phyloP scores from a whole-genome alignment of 2,329 filamentous ascomycete species.

The Penicillium rolfsii region DNA sequence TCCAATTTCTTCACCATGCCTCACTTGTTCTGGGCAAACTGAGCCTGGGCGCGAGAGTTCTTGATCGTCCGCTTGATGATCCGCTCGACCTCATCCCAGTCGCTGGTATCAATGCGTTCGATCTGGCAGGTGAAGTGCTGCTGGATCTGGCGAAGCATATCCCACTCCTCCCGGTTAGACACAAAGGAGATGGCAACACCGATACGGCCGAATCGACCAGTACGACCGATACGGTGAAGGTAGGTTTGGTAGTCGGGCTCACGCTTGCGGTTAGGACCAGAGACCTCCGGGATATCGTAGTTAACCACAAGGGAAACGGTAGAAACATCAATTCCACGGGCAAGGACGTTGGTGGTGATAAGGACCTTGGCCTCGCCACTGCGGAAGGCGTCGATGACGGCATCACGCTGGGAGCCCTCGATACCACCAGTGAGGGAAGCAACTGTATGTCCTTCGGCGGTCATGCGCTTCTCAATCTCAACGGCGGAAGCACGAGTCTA shows the following conservation, averaged over 20 bases:
- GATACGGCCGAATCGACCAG: constrained; percentile 93
- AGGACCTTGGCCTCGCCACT: constrained; percentile 88
- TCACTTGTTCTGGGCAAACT: constrained; percentile 34
- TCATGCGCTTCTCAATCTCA: constrained; percentile 84
- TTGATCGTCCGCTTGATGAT: constrained; percentile 82
- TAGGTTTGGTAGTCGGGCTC: constrained; percentile 90
- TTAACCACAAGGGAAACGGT: constrained; percentile 98
- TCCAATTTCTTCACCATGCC: neutral
- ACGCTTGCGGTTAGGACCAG: constrained; percentile 61
- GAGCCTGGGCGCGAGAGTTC: constrained; percentile 47
- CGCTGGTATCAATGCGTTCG: constrained; percentile 76
- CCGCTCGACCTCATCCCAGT: constrained; percentile 89
- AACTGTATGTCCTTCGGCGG: constrained; percentile 85
- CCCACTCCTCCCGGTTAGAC: constrained; percentile 79
- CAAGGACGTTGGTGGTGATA: constrained; percentile 95
- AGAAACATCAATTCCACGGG: constrained; percentile 90
- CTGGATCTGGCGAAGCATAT: constrained; percentile 78
- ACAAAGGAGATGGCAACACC: constrained; percentile 96
- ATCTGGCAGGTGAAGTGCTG: constrained; percentile 79
- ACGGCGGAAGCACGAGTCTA: constrained; percentile 83
- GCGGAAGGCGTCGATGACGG: constrained; percentile 84
- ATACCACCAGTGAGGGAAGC: constrained; percentile 86
- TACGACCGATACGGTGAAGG: constrained; percentile 95
- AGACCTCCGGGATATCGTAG: constrained; percentile 79
- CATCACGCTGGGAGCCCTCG: constrained; percentile 80